phyloP scores from a whole-genome alignment of 1,139 yeast genomes.

The Candida buenavistaensis region DNA sequence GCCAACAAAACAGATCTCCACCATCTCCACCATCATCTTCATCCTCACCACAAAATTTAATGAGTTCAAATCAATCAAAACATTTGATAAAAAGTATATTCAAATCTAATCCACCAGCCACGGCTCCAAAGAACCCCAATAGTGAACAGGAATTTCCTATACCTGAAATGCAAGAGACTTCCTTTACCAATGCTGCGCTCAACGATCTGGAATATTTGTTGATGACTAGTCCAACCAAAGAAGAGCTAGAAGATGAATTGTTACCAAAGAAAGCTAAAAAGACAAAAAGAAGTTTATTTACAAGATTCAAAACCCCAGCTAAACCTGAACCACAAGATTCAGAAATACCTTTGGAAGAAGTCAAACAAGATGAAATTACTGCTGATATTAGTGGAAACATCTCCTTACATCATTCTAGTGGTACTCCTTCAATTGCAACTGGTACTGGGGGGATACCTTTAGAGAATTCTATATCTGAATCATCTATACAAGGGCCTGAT shows the following conservation, averaged over 20 bases:
- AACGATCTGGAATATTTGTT: constrained; percentile 18
- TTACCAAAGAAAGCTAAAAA: constrained; percentile 29
- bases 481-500: constrained; percentile 33
- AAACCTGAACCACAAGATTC: constrained; percentile 10
- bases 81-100: constrained; percentile 46
- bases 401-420: constrained; percentile 21
- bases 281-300: constrained; percentile 40
- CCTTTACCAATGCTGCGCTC: constrained; percentile 5
- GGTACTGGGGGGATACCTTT: constrained; percentile 7
- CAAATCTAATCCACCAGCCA: constrained; percentile 21
- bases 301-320: constrained; percentile 39
- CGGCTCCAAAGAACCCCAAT: constrained; percentile 2
- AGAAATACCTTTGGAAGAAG: constrained; percentile 6
- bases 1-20: constrained; percentile 23
- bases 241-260: constrained; percentile 24
- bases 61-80: constrained; percentile 22
- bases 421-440: constrained; percentile 28
- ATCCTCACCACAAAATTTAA: constrained; percentile 12
- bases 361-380: constrained; percentile 14
- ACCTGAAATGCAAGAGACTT: constrained; percentile 6
- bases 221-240: constrained; percentile 23
- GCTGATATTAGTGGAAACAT: constrained; percentile 13
- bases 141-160: constrained; percentile 12
- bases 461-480: constrained; percentile 16
- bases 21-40: constrained; percentile 19